These are phyloP conservation scores for Cercospora beticola DNA, from an alignment of 2,329 filamentous ascomycete genomes.

Conservation along the genomic window DNA sequence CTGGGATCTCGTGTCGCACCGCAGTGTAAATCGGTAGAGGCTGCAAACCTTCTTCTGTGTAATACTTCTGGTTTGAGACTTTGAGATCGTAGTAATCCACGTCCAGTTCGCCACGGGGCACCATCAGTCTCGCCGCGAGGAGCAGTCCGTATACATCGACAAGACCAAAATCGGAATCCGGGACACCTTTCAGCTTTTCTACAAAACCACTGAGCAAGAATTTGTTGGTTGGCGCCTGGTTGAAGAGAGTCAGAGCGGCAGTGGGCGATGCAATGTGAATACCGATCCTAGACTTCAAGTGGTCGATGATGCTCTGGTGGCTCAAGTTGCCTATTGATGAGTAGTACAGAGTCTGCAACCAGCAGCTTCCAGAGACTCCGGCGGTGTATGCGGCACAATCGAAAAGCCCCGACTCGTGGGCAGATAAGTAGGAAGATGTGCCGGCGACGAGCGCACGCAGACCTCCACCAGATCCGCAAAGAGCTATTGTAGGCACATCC, in stretches of 20 bases:
- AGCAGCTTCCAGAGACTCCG: slow-evolving; percentile 93
- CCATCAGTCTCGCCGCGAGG: slow-evolving; percentile 77
- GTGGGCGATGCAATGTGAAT: slow-evolving; percentile 93
- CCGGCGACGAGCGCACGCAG: slow-evolving; percentile 87
- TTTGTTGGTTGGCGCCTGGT: slow-evolving; percentile 90
- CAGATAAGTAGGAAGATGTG: slow-evolving; percentile 79
- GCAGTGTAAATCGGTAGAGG: slow-evolving; percentile 94
- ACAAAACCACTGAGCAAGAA: slow-evolving; percentile 83
- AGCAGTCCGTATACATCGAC: slow-evolving; percentile 92
- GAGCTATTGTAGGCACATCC: slow-evolving; percentile 87
- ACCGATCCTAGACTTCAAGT: slow-evolving; percentile 80
- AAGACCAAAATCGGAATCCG: slow-evolving; percentile 77
- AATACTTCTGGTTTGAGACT: slow-evolving; percentile 79
- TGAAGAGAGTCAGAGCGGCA: slow-evolving; percentile 73
- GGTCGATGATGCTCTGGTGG: slow-evolving; percentile 70
- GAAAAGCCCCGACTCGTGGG: slow-evolving; percentile 83
- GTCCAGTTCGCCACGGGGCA: slow-evolving; percentile 79
- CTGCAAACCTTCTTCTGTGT: slow-evolving; percentile 72
- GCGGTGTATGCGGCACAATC: slow-evolving; percentile 94
- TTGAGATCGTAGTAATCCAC: slow-evolving; percentile 81
- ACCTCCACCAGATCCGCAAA: slow-evolving; percentile 92
- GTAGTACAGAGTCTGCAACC: slow-evolving; percentile 86
- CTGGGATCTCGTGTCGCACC: slow-evolving; percentile 90
- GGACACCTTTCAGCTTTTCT: slow-evolving; percentile 84
- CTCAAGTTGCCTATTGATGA: slow-evolving; percentile 71